These are phyloP conservation scores for Teunomyces barrocoloradensis DNA, from an alignment of 805 yeast species.

Conservation along the genomic window DNA sequence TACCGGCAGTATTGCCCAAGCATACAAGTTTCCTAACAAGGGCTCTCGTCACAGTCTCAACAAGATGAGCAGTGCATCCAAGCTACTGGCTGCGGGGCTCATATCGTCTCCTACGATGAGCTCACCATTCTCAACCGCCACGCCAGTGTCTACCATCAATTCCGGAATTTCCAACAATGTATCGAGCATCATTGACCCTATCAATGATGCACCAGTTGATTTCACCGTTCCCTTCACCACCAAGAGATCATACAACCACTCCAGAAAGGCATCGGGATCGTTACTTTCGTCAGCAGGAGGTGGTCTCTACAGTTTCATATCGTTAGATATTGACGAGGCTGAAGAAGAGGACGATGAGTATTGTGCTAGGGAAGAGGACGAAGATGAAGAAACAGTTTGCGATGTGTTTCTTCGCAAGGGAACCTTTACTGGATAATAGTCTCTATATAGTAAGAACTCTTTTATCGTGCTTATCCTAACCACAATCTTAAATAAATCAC, in stretches of 20 bases:
- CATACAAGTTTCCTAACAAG: constrained; percentile 14
- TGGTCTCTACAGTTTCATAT: constrained; percentile 18
- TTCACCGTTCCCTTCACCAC: constrained; percentile 24
- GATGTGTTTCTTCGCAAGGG: background rate
- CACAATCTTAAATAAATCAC: background rate
- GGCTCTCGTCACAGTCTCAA: constrained; percentile 13
- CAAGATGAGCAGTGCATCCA: constrained; percentile 6
- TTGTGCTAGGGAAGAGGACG: constrained; percentile 6
- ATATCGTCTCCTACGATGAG: constrained; percentile 30
- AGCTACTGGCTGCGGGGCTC: constrained; percentile 8
- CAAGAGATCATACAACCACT: constrained; percentile 12
- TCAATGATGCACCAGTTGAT: constrained; percentile 40
- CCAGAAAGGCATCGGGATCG: constrained; percentile 19
- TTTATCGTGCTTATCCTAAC: background rate
- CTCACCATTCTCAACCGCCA: constrained; percentile 35
- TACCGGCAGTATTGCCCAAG: constrained; percentile 1
- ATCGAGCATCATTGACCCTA: constrained; percentile 31
- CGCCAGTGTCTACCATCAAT: constrained; percentile 28
- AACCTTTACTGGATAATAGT: background rate
- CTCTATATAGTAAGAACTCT: constrained; percentile 4
- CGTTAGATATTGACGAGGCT: constrained; percentile 23
- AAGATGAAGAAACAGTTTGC: constrained; percentile 4
- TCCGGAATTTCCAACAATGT: constrained; percentile 16
- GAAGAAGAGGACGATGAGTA: constrained; percentile 19
- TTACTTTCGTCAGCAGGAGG: constrained; percentile 21